Evolutionary conservation across 495 filamentous ascomycete genomes (phyloP).

Genomic region (Aspergillus bridgeri): DNA sequence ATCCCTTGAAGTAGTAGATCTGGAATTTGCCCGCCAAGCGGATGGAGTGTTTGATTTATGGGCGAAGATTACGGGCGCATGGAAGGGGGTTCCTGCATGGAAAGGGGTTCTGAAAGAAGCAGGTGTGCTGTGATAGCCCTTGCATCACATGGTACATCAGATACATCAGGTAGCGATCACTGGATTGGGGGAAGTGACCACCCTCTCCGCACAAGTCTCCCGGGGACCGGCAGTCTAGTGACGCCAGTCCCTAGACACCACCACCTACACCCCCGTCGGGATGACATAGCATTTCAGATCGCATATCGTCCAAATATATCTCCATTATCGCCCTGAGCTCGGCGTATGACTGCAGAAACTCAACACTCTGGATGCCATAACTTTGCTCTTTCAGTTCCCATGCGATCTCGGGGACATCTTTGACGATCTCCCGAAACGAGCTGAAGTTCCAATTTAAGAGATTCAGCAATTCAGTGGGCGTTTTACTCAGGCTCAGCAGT

Average conservation of each 20-base stretch:
- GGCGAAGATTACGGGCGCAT: background rate
- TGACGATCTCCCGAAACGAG: slow-evolving; percentile 2
- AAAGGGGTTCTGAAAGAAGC: no score
- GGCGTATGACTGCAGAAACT: slow-evolving; percentile 8
- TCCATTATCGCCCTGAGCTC: slow-evolving; percentile 4
- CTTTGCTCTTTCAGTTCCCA: slow-evolving; percentile 10
- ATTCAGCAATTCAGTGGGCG: slow-evolving; percentile 7
- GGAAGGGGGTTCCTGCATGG: no score
- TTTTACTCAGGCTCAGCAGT: slow-evolving; percentile 13
- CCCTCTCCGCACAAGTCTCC: background rate
- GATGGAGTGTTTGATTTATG: background rate
- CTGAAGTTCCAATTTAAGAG: slow-evolving; percentile 6
- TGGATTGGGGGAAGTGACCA: background rate
- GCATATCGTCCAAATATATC: slow-evolving; percentile 6
- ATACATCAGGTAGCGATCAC: background rate
- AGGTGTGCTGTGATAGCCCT: no score
- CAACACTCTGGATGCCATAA: slow-evolving; percentile 11
- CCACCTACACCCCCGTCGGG: background rate
- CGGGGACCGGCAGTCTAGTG: background rate
- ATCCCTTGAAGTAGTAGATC: background rate
- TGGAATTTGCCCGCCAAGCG: background rate
- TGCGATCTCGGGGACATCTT: background rate
- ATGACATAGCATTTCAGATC: slow-evolving; percentile 4
- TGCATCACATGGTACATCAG: no score
- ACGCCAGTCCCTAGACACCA: background rate